Conservation (phyloP, 257 asterid genomes). For the Solanum medicagineum region DNA sequence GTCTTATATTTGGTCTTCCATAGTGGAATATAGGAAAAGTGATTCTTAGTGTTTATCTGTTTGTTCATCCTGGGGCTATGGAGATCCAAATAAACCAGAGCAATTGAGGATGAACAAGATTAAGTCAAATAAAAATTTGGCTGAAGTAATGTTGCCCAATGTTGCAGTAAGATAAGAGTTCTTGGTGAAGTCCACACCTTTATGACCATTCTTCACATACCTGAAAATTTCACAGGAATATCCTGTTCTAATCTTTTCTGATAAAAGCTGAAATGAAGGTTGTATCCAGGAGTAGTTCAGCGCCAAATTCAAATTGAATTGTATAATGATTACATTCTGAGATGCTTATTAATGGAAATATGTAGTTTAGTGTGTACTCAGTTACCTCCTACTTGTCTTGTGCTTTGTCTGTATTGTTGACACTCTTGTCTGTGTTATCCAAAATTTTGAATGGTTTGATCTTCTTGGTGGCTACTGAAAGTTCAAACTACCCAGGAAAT, state of each 20-base stretch:
- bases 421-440: slow-evolving; percentile 17
- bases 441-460: slow-evolving; percentile 1
- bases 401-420: slow-evolving; percentile 10
- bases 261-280: not conserved
- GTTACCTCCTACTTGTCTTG: slow-evolving; percentile 22
- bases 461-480: slow-evolving; percentile 3
- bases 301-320: slow-evolving; percentile 22
- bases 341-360: slow-evolving; percentile 18
- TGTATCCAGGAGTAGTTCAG: slow-evolving; percentile 6
- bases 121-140: not conserved
- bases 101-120: not conserved
- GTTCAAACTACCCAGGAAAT: not conserved
- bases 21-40: not conserved
- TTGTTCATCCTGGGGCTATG: not conserved
- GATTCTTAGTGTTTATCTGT: not conserved
- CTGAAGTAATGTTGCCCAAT: not conserved
- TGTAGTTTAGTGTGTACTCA: slow-evolving; percentile 17
- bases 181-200: not conserved
- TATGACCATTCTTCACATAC: not conserved
- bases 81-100: not conserved
- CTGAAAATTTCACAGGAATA: slow-evolving; percentile 2
- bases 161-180: not conserved
- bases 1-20: not conserved
- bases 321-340: slow-evolving; percentile 8
- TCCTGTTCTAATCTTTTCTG: not conserved